phyloP scores from a whole-genome alignment of 805 yeast species.

The Zygotorulaspora chibaensis region DNA sequence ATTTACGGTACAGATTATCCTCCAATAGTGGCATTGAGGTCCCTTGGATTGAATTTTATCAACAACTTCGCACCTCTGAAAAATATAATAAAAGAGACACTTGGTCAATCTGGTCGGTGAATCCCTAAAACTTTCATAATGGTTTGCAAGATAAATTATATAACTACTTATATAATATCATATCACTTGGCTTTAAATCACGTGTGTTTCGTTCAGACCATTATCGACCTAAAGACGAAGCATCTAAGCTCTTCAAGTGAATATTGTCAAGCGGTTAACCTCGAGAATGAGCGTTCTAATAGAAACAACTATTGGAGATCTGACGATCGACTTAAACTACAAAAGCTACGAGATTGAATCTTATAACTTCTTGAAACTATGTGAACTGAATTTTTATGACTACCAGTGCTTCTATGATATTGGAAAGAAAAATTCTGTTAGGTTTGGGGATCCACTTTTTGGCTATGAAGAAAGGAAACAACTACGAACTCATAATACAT shows the following conservation, averaged over 20 bases:
- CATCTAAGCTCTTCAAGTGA: neutral
- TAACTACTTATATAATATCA: neutral
- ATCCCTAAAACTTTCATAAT: slow-evolving; percentile 7
- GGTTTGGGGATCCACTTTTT: slow-evolving; percentile 44
- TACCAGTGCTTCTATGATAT: slow-evolving; percentile 48
- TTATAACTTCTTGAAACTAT: slow-evolving; percentile 49
- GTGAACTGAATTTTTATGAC: slow-evolving; percentile 49
- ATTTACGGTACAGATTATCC: slow-evolving; percentile 67
- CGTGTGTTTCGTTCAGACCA: no score
- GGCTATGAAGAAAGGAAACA: slow-evolving; percentile 23
- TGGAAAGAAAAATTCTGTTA: slow-evolving; percentile 37
- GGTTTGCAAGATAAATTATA: neutral
- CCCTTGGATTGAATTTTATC: slow-evolving; percentile 68
- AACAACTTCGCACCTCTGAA: slow-evolving; percentile 64
- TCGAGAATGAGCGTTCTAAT: slow-evolving; percentile 39
- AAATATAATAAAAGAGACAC: slow-evolving; percentile 58
- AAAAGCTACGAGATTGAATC: slow-evolving; percentile 38
- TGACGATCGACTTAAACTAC: slow-evolving; percentile 46
- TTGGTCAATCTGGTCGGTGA: slow-evolving; percentile 36
- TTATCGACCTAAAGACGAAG: no score
- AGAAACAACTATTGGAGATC: slow-evolving; percentile 42
- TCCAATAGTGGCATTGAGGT: slow-evolving; percentile 72
- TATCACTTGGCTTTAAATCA: no score
- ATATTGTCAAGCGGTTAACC: neutral
- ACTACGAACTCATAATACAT: slow-evolving; percentile 16